Percentiles rank a stretch among this genome's conserved stretches.
Evolutionary conservation across 805 yeast species (phyloP).

Genomic region (Yamadazyma phyllophila): DNA sequence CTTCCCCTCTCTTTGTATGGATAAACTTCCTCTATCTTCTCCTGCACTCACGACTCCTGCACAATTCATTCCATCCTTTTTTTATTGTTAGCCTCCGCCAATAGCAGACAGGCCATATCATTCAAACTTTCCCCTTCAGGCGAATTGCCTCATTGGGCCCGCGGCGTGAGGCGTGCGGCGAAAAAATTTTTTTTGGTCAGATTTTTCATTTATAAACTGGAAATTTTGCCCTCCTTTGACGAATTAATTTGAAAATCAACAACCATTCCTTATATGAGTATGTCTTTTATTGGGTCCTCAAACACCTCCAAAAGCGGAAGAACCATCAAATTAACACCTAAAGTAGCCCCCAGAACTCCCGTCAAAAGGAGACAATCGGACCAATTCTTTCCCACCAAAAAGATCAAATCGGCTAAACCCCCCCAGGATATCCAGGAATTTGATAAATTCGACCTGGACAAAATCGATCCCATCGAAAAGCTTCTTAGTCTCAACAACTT

Average conservation of each 20-base stretch:
- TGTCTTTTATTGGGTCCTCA: neutral
- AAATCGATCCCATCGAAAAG: constrained; percentile 43
- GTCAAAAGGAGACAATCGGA: constrained; percentile 4
- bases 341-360: neutral
- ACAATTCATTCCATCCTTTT: neutral
- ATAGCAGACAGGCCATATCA: constrained; percentile 1
- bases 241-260: neutral
- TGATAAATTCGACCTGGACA: constrained; percentile 19
- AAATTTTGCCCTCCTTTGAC: constrained; percentile 9
- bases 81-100: constrained; percentile 3
- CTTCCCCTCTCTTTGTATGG: neutral
- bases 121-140: neutral
- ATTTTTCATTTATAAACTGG: constrained; percentile 8
- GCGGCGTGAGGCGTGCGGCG: constrained; percentile 17
- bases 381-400: neutral
- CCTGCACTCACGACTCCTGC: neutral
- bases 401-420: constrained; percentile 7
- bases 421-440: neutral
- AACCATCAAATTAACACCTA: constrained; percentile 4
- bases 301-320: neutral
- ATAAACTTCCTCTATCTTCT: neutral
- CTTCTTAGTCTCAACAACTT: constrained; percentile 28
- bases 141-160: constrained; percentile 2
- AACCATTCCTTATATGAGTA: constrained; percentile 6
- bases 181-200: constrained; percentile 12